These are phyloP conservation scores for Uronychia binucleata DNA, from an alignment of 73 alveolate species.

Conservation along the genomic window DNA sequence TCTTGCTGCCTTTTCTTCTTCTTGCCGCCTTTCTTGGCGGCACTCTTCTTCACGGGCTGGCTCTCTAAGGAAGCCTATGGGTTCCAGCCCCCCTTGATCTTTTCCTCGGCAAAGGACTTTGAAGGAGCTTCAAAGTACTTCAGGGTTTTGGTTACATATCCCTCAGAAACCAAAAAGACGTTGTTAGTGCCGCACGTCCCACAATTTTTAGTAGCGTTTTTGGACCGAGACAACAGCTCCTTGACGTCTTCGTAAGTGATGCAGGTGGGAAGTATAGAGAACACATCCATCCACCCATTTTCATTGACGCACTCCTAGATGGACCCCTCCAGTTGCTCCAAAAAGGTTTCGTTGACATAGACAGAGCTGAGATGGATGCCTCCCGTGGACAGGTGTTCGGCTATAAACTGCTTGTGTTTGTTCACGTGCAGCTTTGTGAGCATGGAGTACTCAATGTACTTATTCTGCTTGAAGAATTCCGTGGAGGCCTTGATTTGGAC, in stretches of 20 bases:
- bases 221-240: neutral
- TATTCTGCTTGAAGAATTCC: slow-evolving; percentile 22
- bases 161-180: neutral
- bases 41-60: slow-evolving; percentile 4
- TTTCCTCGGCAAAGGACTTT: slow-evolving; percentile 13
- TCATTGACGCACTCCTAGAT: slow-evolving; percentile 15
- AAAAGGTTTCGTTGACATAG: slow-evolving; percentile 9
- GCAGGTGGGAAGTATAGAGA: slow-evolving; percentile 21
- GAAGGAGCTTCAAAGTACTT: neutral
- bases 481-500: slow-evolving; percentile 32
- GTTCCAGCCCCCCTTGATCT: slow-evolving; percentile 15
- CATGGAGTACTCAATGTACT: slow-evolving; percentile 41
- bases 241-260: slow-evolving; percentile 35
- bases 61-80: slow-evolving; percentile 3
- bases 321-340: slow-evolving; percentile 18
- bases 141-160: neutral
- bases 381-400: neutral
- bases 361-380: slow-evolving; percentile 21
- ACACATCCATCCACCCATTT: slow-evolving; percentile 17
- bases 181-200: neutral
- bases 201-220: neutral
- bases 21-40: slow-evolving; percentile 2
- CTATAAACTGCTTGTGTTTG: slow-evolving; percentile 43
- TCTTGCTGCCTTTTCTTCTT: slow-evolving; percentile 23
- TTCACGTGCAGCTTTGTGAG: slow-evolving; percentile 14